phyloP scores from a whole-genome alignment of 2,329 filamentous ascomycete genomes.

The Pseudogymnoascus destructans region DNA sequence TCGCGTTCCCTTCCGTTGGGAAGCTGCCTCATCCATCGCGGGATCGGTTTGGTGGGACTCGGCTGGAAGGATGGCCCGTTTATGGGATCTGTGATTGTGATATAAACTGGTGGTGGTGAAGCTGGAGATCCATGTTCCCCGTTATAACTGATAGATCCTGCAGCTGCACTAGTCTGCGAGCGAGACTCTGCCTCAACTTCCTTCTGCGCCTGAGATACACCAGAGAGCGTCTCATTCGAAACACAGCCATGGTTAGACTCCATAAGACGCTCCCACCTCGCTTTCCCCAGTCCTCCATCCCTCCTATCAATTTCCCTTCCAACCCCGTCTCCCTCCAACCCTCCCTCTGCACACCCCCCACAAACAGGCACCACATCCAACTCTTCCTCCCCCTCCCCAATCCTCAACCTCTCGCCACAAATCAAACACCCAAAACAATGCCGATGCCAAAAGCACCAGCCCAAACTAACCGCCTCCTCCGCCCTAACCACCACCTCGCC shows the following conservation, averaged over 20 bases:
- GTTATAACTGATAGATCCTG: neutral
- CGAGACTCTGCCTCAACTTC: neutral
- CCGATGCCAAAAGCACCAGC: constrained; percentile 48
- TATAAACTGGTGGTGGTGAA: constrained; percentile 30
- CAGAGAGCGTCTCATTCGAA: neutral
- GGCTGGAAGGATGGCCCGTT: constrained; percentile 35
- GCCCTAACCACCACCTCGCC: constrained; percentile 40
- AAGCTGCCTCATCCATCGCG: constrained; percentile 27
- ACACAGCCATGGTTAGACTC: constrained; percentile 31
- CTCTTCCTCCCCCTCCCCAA: constrained; percentile 25
- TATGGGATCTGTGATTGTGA: constrained; percentile 38
- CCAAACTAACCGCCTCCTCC: constrained; percentile 43
- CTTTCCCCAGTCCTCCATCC: constrained; percentile 29
- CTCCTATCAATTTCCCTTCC: constrained; percentile 16
- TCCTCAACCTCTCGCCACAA: constrained; percentile 25
- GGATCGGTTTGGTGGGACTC: constrained; percentile 38
- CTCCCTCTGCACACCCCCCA: constrained; percentile 33
- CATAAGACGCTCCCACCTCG: constrained; percentile 32
- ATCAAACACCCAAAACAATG: constrained; percentile 43
- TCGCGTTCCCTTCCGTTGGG: constrained; percentile 12
- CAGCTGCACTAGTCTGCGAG: neutral
- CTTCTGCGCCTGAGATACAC: neutral
- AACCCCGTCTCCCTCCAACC: constrained; percentile 20
- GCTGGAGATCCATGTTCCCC: neutral
- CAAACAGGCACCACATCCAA: constrained; percentile 38